Conservation (phyloP, 2,329 filamentous ascomycete species). For the Xylariaceae sp. region DNA sequence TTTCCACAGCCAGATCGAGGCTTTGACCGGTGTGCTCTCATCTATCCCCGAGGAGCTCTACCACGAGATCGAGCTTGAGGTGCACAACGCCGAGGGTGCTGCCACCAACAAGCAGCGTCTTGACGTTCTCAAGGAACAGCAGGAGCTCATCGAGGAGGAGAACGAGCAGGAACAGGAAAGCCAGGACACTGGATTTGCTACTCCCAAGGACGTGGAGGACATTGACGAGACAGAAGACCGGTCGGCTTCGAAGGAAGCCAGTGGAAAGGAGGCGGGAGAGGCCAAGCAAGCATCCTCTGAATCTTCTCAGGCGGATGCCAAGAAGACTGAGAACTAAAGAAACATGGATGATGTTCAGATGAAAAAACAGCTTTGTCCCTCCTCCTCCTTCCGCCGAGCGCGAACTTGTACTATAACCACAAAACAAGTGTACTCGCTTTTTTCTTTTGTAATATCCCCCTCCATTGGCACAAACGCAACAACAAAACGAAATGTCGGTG, state of each 20-base stretch:
- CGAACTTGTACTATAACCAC: constrained; percentile 14
- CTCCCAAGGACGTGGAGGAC: constrained; percentile 79
- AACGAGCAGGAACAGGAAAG: constrained; percentile 84
- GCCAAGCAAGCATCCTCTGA: constrained; percentile 4
- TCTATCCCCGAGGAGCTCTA: constrained; percentile 96
- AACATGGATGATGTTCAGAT: neutral
- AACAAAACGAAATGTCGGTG: constrained; percentile 15
- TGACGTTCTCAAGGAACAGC: constrained; percentile 96
- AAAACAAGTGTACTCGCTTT: constrained; percentile 15
- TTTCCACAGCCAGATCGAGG: constrained; percentile 84
- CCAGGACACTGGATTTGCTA: constrained; percentile 66
- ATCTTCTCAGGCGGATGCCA: constrained; percentile 10
- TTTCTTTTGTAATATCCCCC: constrained; percentile 29
- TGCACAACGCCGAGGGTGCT: constrained; percentile 92
- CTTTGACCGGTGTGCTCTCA: constrained; percentile 83
- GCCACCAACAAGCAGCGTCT: constrained; percentile 98
- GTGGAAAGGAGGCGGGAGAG: constrained; percentile 40
- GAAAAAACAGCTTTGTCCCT: neutral
- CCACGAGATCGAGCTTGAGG: constrained; percentile 98
- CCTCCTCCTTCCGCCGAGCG: neutral
- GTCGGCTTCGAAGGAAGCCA: constrained; percentile 44
- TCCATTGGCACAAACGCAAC: neutral
- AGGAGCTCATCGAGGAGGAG: constrained; percentile 96
- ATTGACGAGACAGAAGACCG: constrained; percentile 92
- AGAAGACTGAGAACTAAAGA: constrained; percentile 16